phyloP scores from a whole-genome alignment of 2,329 filamentous ascomycete species.

The Beauveria asiatica region DNA sequence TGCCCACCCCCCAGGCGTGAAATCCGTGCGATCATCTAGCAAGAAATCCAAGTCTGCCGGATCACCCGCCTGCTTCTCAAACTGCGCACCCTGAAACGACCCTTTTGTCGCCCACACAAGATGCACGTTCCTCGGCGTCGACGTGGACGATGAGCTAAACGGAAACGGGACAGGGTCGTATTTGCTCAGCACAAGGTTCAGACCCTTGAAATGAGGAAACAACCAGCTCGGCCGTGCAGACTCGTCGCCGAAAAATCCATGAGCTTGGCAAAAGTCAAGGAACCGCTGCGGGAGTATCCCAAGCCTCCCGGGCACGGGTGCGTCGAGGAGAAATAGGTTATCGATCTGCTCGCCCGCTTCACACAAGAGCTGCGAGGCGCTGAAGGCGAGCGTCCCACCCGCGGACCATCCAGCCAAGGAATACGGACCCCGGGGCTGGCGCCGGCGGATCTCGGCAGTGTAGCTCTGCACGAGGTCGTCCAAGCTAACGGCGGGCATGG shows the following conservation, averaged over 20 bases:
- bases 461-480: background rate
- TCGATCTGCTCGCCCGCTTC: background rate
- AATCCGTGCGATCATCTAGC: background rate
- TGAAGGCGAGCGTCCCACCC: background rate
- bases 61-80: background rate
- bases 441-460: background rate
- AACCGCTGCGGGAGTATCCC: background rate
- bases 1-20: background rate
- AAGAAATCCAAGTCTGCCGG: background rate
- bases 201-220: background rate
- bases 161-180: background rate
- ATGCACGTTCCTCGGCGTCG: background rate
- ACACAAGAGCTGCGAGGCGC: background rate
- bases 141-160: background rate
- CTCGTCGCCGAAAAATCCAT: background rate
- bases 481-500: background rate
- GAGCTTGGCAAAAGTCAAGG: background rate
- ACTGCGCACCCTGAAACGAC: background rate
- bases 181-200: background rate
- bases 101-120: background rate
- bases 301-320: background rate
- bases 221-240: background rate
- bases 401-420: background rate
- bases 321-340: background rate
- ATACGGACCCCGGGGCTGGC: background rate